Base-by-base conservation (phyloP, 2,329 filamentous ascomycete species). In the Ophiostoma perfectum region DNA sequence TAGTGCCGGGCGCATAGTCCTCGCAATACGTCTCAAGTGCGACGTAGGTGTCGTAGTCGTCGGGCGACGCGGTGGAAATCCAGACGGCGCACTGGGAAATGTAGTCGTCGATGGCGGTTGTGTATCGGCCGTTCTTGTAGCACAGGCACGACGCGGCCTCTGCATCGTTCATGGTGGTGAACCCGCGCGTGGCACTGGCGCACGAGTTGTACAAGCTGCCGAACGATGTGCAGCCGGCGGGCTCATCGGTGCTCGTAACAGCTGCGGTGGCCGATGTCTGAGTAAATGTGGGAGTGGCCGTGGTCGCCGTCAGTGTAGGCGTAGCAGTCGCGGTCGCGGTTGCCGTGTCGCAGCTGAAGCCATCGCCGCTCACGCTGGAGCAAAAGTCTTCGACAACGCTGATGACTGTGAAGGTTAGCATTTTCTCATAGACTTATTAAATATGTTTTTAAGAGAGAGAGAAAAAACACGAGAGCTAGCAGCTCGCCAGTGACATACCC, bases 131-230 rank as follows among this genome's bases (percentile, higher is more conserved):
- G 12, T 63, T 45, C 27, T 71, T 68, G 66, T 72, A 72, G 70
- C 75, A 76, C 12, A 76, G 44, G 65, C 75, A 76, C 3, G 66
- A 70, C 1, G 73, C 74, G 12, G 67, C 47, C 4, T 72, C 65
- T 8, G 4, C 45, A 9, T 64, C 49, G n/a, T 60, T 36, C 36
- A 70, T 67, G 7, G 72, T 71, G 27, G 36, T 4, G 60, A 72
- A 67, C 16, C 66, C 69, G 11, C 45, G 64, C 6, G 67, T 27
- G 9, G 70, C 39, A 14, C 67, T 60, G 4, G 67, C 69, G 70
- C 75, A 76, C 7, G 73, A 74, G n/a, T 18, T 8, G 42, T 70
- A 70, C 38, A 75, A 41, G 8, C n/a, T 44, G 9, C 66, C 64
- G 18, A 75, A 67, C 4, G 73, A 73, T 1, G 69, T 68, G 72